Evolutionary conservation across 805 yeast species (phyloP), one percentile per base, ranked within the genome.

Genomic region (Sugiyamaella chiloensis): DNA sequence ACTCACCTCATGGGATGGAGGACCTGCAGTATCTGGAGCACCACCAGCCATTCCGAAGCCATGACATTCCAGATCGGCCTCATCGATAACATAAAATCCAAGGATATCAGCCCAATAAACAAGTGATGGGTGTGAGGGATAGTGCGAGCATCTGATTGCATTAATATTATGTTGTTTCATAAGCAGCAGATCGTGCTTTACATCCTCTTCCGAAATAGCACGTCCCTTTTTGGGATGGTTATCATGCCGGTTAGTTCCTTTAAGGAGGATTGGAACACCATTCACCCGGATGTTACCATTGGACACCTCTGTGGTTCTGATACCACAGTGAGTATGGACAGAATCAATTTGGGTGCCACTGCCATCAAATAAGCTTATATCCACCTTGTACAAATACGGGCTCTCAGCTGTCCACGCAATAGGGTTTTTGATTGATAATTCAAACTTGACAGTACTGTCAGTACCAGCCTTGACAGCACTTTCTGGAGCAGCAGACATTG

Each of bases 171-270:
- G 58, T 29, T 51, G 44, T 52, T 68, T 68, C 72, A 68, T 68
- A 14, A 65, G 48, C 23, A 48, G 19, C 36, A 68, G 53, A 49
- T 68, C 72, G 16, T 57, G 51, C 48, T 58, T 52, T 29, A 67
- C 57, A 46, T 56, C 67, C n/a, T 66, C 67, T 11, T 57, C 53
- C 7, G 69, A 64, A 12, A 68, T 65, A 0, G 72, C 70, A 16
- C 71, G 57, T 12, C 72, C 72, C 36, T 47, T 51, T 16, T 41
- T 44, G 2, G 68, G 60, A 49, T 68, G 66, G 47, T 67, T 65
- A 29, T 68, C 72, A 48, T 68, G 72, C 8, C 71, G 58, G 52
- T 68, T 68, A 12, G 63, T 65, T 11, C 72, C 72, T 21, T 62
- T 56, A 19, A 68, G 42, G 32, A 61, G 54, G 27, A 68, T 52